Conservation (phyloP, 805 yeast genomes). For the Ogataea nakhonphanomensis region DNA sequence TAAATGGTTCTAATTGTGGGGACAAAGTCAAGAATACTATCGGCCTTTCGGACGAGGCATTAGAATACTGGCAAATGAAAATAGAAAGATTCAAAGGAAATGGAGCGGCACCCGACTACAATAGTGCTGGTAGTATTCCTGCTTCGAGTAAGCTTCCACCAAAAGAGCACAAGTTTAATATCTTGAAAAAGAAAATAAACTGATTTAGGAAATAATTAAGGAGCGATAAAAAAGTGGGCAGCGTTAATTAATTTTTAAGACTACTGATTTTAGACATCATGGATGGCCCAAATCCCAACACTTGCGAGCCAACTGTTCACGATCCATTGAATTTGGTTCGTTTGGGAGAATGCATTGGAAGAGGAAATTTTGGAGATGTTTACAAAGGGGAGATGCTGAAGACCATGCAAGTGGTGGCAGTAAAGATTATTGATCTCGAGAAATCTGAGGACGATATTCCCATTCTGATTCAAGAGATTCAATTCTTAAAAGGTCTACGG, state of each 20-base stretch:
- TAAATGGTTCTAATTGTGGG: conserved; percentile 54
- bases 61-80: conserved; percentile 49
- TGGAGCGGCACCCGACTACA: not conserved
- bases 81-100: conserved; percentile 32
- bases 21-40: conserved; percentile 31
- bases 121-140: not conserved
- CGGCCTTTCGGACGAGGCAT: conserved; percentile 45
- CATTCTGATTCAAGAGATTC: conserved; percentile 71
- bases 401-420: conserved; percentile 58
- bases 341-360: conserved; percentile 62
- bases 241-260: conserved; percentile 5
- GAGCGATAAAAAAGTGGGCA: conserved; percentile 3
- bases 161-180: conserved; percentile 21
- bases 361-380: conserved; percentile 87
- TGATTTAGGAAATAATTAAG: not conserved
- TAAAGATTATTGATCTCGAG: conserved; percentile 84
- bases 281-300: not conserved
- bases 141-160: not conserved
- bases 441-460: conserved; percentile 72
- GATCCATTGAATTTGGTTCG: conserved; percentile 25
- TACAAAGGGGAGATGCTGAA: conserved; percentile 48
- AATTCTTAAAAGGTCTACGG: conserved; percentile 61
- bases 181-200: conserved; percentile 24
- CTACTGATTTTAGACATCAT: conserved; percentile 1
- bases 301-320: conserved; percentile 1